A percentile compares a stretch with the other conserved stretches of the same genome.
Evolutionary conservation across 1,284 basidiomycete species (phyloP).

Genomic region (Fereydounia khargensis): DNA sequence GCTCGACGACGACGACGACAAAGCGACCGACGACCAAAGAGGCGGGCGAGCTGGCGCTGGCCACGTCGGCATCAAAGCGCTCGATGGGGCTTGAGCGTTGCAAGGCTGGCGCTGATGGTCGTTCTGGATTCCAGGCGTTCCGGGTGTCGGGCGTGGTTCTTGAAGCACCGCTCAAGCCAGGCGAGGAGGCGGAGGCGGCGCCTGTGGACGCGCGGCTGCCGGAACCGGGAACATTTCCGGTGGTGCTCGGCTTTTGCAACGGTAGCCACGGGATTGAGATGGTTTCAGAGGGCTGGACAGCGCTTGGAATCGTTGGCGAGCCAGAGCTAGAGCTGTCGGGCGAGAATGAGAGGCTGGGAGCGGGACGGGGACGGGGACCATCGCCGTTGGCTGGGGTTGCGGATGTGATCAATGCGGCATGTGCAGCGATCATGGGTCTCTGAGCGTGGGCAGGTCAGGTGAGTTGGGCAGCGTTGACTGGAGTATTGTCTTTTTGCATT

Average conservation of each 20-base stretch:
- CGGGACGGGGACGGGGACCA: no score
- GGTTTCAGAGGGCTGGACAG: constrained; percentile 37
- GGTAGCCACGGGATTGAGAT: constrained; percentile 21
- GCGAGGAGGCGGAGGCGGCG: no score
- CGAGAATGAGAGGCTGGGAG: no score
- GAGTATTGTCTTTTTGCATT: no score
- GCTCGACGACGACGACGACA: background rate
- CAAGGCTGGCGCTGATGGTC: no score
- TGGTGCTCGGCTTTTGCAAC: constrained; percentile 40
- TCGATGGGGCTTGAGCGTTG: no score
- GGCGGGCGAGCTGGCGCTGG: no score
- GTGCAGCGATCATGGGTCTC: constrained; percentile 35
- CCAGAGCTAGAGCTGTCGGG: constrained; percentile 4
- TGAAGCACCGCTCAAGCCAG: no score
- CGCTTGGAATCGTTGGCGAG: constrained; percentile 14
- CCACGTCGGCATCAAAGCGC: no score
- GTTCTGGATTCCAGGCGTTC: constrained; percentile 28
- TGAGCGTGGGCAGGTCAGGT: no score
- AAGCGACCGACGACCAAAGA: background rate
- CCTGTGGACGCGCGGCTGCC: constrained; percentile 24
- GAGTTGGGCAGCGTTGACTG: no score
- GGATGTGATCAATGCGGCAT: constrained; percentile 34
- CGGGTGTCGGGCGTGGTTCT: constrained; percentile 25
- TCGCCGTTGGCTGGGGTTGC: constrained; percentile 25
- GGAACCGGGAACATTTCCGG: constrained; percentile 29